These are phyloP conservation scores for Ophiocordyceps unilateralis DNA, from an alignment of 2,329 filamentous ascomycete species.

Conservation along the genomic window DNA sequence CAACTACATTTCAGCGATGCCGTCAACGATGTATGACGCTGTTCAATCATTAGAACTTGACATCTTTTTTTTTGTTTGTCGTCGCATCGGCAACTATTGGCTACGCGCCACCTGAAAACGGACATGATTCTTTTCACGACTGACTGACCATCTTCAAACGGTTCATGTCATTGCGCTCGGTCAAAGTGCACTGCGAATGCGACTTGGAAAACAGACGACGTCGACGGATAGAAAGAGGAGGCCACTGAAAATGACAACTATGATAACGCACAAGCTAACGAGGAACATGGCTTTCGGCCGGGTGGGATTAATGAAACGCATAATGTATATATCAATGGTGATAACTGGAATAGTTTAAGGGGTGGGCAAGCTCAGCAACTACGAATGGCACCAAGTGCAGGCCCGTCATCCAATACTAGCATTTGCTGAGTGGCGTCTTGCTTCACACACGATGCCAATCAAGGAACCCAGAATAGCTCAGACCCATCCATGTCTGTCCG, in stretches of 20 bases:
- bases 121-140: not conserved
- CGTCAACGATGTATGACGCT: constrained; percentile 3
- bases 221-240: not conserved
- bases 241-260: not conserved
- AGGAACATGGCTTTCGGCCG: no score
- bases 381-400: no score
- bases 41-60: no score
- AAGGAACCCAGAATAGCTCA: no score
- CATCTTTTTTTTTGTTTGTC: not conserved
- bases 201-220: not conserved
- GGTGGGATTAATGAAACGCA: not conserved
- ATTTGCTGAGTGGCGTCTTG: no score
- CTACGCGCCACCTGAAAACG: not conserved
- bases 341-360: not conserved
- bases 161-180: not conserved
- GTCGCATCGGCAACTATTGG: not conserved
- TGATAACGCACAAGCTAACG: not conserved
- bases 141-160: not conserved
- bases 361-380: no score
- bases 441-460: no score
- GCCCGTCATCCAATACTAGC: no score
- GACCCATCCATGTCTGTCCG: constrained; percentile 31
- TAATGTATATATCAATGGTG: not conserved
- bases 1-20: not conserved
- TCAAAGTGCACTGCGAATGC: not conserved